Evolutionary conservation across 371 early-diverging fungal species (phyloP).

Genomic region (Syncephalastrum racemosum): DNA sequence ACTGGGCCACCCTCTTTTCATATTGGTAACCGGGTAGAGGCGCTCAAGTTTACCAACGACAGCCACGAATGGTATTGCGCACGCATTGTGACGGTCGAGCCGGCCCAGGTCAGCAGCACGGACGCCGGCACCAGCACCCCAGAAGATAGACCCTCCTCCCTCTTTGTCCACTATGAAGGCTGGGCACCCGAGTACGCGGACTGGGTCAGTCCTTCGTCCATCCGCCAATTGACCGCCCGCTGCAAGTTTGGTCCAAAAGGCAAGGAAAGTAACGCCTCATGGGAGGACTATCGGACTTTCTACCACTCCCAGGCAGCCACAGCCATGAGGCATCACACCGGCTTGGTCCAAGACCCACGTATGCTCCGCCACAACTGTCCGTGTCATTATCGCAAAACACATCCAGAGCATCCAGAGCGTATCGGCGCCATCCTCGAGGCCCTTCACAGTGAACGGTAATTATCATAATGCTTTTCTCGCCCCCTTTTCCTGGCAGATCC

Average conservation of each 20-base stretch:
- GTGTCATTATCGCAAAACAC: slow-evolving; percentile 57
- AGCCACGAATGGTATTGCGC: slow-evolving; percentile 43
- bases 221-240: slow-evolving; percentile 5
- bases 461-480: too few species aligned
- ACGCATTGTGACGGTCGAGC: slow-evolving; percentile 35
- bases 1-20: slow-evolving; percentile 20
- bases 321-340: slow-evolving; percentile 54
- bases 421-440: slow-evolving; percentile 41
- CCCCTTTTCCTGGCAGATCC: background rate
- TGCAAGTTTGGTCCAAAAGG: slow-evolving; percentile 54
- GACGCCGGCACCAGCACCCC: background rate
- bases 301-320: slow-evolving; percentile 47
- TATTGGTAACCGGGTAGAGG: slow-evolving; percentile 43
- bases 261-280: slow-evolving; percentile 49
- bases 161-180: slow-evolving; percentile 64
- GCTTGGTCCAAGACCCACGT: slow-evolving; percentile 56
- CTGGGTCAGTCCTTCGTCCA: slow-evolving; percentile 49
- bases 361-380: slow-evolving; percentile 62
- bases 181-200: slow-evolving; percentile 64
- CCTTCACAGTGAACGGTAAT: slow-evolving; percentile 41
- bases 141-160: background rate
- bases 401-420: slow-evolving; percentile 67
- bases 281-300: slow-evolving; percentile 57
- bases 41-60: slow-evolving; percentile 36
- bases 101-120: slow-evolving; percentile 2